Evolutionary conservation across 164 flowering plant species (phyloP).

Genomic region (Annona squamosa): DNA sequence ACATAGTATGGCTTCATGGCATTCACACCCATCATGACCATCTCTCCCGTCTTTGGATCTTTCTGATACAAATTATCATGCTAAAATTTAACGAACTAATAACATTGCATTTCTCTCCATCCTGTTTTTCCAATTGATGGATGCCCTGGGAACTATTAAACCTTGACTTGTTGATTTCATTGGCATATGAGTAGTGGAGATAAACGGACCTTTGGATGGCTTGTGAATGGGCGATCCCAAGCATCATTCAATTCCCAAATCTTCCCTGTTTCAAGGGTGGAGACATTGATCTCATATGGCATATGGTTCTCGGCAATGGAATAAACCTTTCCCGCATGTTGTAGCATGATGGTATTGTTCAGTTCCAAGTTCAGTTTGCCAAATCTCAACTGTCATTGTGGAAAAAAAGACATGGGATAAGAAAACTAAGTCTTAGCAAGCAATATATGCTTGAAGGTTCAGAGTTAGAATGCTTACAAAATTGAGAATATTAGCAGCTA

Average conservation of each 20-base stretch:
- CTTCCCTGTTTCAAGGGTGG: conserved; percentile 4
- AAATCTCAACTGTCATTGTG: conserved; percentile 9
- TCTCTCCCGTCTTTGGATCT: conserved; percentile 9
- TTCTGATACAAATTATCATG: not conserved
- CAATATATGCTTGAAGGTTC: not conserved
- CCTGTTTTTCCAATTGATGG: too few species aligned
- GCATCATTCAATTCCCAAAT: conserved; percentile 11
- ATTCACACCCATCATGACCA: conserved; percentile 12
- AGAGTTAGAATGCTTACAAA: not conserved
- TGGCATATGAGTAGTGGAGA: not conserved
- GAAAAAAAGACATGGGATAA: not conserved
- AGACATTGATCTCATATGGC: conserved; percentile 12
- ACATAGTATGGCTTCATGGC: conserved; percentile 10
- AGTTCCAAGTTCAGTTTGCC: conserved; percentile 12
- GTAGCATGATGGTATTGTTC: conserved; percentile 14
- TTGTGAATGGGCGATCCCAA: conserved; percentile 20
- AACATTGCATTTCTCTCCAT: too few species aligned
- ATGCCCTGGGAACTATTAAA: not conserved
- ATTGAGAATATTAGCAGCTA: conserved; percentile 10
- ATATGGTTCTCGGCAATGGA: conserved; percentile 12
- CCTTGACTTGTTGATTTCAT: not conserved
- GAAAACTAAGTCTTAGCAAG: not conserved
- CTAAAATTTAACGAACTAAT: too few species aligned
- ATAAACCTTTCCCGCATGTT: conserved; percentile 13
- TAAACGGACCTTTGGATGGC: conserved; percentile 19